Evolutionary conservation across 768 basidiomycete species (phyloP).

Genomic region (Mycena venus): DNA sequence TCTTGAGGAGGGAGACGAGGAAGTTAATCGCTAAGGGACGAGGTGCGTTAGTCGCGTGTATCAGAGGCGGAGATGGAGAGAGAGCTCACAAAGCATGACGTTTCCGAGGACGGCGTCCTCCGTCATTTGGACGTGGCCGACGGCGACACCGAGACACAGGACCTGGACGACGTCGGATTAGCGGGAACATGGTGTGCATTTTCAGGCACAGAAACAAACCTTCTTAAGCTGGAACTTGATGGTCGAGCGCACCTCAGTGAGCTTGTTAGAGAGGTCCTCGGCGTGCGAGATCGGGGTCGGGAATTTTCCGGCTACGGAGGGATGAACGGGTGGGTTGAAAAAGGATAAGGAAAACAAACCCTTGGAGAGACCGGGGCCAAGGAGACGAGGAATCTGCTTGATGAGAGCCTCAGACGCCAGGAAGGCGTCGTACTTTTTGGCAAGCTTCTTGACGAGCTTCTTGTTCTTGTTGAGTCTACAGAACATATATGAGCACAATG

Average conservation of each 20-base stretch:
- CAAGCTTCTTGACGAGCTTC: conserved; percentile 99
- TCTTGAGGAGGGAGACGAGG: conserved; percentile 98
- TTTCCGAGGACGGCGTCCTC: conserved; percentile 98
- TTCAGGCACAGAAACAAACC: conserved; percentile 30
- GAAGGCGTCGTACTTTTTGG: conserved; percentile 99
- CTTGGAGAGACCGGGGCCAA: conserved; percentile 99
- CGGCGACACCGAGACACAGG: conserved; percentile 97
- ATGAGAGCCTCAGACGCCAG: conserved; percentile 96
- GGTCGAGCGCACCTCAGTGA: conserved; percentile 96
- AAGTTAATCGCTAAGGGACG: conserved; percentile 91
- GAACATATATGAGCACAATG: background rate
- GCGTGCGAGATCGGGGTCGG: conserved; percentile 95
- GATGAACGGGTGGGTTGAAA: background rate
- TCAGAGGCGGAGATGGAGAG: background rate
- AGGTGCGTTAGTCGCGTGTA: conserved; percentile 13
- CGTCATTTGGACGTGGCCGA: conserved; percentile 97
- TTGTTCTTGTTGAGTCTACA: conserved; percentile 98
- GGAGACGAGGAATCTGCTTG: conserved; percentile 99
- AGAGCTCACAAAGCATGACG: conserved; percentile 91
- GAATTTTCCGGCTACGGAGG: conserved; percentile 90
- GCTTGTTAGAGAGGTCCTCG: conserved; percentile 92
- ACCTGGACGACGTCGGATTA: conserved; percentile 53
- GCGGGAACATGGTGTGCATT: background rate
- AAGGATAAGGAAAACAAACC: conserved; percentile 61
- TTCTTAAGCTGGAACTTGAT: conserved; percentile 99